Evolutionary conservation across 805 yeast species (phyloP).

Genomic region (Candida dendrica): DNA sequence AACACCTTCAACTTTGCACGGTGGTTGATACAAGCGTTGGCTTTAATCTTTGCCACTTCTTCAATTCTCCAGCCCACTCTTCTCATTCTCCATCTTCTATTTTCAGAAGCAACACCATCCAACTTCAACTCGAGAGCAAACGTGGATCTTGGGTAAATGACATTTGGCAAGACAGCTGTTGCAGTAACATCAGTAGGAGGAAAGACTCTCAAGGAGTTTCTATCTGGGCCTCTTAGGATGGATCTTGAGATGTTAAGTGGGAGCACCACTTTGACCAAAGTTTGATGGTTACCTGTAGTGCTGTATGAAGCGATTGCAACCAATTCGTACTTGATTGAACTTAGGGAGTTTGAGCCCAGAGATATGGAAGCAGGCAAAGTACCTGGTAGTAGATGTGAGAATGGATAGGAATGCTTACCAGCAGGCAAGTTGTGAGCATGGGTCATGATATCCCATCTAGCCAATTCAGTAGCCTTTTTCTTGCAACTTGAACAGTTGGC

Average conservation of each 20-base stretch:
- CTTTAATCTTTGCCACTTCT: conserved; percentile 62
- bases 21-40: conserved; percentile 54
- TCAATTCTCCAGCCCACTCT: conserved; percentile 85
- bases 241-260: conserved; percentile 75
- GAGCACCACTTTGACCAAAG: conserved; percentile 37
- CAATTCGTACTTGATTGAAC: conserved; percentile 65
- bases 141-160: conserved; percentile 78
- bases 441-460: conserved; percentile 81
- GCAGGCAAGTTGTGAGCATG: conserved; percentile 48
- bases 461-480: conserved; percentile 50
- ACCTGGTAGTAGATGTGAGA: conserved; percentile 85
- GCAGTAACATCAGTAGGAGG: conserved; percentile 94
- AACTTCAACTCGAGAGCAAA: conserved; percentile 78
- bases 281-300: conserved; percentile 22
- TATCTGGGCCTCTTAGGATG: conserved; percentile 72
- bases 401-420: conserved; percentile 85
- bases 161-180: conserved; percentile 81
- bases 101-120: conserved; percentile 58
- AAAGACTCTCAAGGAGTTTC: conserved; percentile 82
- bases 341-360: conserved; percentile 44
- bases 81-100: conserved; percentile 84
- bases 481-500: conserved; percentile 54
- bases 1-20: conserved; percentile 36
- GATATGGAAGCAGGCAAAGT: conserved; percentile 69
- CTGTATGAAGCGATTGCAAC: conserved; percentile 51